These are phyloP conservation scores for Fusarium sp. DNA, from an alignment of 2,329 filamentous ascomycete genomes.

Conservation along the genomic window DNA sequence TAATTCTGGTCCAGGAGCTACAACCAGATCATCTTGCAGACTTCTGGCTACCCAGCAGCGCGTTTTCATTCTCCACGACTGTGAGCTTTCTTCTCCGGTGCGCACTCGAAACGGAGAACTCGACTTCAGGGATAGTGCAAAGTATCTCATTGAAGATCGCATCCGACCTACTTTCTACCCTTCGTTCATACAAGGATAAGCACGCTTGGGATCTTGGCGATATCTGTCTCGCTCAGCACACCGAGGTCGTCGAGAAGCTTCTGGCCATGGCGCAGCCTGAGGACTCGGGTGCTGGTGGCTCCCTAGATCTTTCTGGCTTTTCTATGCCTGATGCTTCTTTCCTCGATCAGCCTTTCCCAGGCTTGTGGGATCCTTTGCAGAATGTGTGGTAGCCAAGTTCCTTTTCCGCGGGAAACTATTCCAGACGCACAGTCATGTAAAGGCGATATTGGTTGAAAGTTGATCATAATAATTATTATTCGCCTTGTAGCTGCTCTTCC, in stretches of 20 bases:
- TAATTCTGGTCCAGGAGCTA: slow-evolving; percentile 60
- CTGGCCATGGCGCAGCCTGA: slow-evolving; percentile 45
- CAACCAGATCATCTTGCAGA: slow-evolving; percentile 56
- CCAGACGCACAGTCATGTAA: too few species aligned
- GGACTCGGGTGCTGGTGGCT: slow-evolving; percentile 29
- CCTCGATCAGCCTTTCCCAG: slow-evolving; percentile 51
- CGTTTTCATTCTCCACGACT: slow-evolving; percentile 61
- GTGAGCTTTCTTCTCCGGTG: slow-evolving; percentile 62
- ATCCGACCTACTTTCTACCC: slow-evolving; percentile 53
- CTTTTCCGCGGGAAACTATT: too few species aligned
- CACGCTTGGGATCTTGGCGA: slow-evolving; percentile 63
- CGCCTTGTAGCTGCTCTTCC: too few species aligned
- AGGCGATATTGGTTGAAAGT: too few species aligned
- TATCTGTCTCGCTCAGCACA: slow-evolving; percentile 60
- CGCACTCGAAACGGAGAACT: slow-evolving; percentile 57
- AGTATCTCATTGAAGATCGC: slow-evolving; percentile 57
- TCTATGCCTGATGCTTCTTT: slow-evolving; percentile 49
- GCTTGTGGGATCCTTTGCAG: slow-evolving; percentile 52
- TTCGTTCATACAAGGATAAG: slow-evolving; percentile 54
- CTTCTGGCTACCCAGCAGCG: slow-evolving; percentile 62
- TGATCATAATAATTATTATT: too few species aligned
- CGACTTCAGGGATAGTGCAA: slow-evolving; percentile 49
- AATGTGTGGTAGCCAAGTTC: slow-evolving; percentile 47
- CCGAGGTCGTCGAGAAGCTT: slow-evolving; percentile 59
- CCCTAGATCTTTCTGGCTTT: slow-evolving; percentile 44